These are phyloP conservation scores for Aspergillus ruber DNA, from an alignment of 2,329 filamentous ascomycete species.

Conservation along the genomic window DNA sequence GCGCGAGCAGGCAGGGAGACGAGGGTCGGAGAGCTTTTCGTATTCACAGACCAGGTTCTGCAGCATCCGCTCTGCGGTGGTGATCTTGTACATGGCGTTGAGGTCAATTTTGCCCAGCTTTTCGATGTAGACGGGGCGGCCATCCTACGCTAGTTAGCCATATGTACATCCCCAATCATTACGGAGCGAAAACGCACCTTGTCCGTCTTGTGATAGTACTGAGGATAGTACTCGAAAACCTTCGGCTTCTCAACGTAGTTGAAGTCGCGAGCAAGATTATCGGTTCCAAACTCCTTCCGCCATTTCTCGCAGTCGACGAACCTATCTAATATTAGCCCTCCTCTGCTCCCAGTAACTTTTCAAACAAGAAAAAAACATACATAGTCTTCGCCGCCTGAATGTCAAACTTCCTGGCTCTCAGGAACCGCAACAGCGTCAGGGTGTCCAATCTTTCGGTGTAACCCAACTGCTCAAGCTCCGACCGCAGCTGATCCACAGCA, in stretches of 20 bases:
- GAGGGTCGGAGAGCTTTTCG: slow-evolving; percentile 88
- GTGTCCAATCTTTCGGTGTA: slow-evolving; percentile 84
- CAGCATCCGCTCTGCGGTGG: slow-evolving; percentile 85
- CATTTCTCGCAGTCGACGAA: slow-evolving; percentile 86
- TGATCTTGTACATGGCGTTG: slow-evolving; percentile 85
- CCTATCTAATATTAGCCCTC: slow-evolving; percentile 47
- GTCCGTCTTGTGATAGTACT: slow-evolving; percentile 89
- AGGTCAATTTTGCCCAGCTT: slow-evolving; percentile 91
- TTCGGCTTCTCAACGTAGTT: slow-evolving; percentile 79
- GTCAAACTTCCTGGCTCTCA: slow-evolving; percentile 93
- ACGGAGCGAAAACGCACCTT: slow-evolving; percentile 35
- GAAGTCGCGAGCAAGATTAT: slow-evolving; percentile 73
- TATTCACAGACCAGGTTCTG: slow-evolving; percentile 96
- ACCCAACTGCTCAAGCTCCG: slow-evolving; percentile 76
- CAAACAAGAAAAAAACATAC: slow-evolving; percentile 47
- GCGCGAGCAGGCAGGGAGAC: slow-evolving; percentile 89
- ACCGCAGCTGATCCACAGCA: slow-evolving; percentile 76
- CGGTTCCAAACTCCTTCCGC: slow-evolving; percentile 79
- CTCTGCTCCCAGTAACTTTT: no score
- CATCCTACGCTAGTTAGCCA: slow-evolving; percentile 57
- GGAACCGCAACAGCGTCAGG: slow-evolving; percentile 82
- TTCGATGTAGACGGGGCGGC: slow-evolving; percentile 95
- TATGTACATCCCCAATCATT: slow-evolving; percentile 3
- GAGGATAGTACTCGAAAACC: slow-evolving; percentile 87
- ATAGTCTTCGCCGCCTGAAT: slow-evolving; percentile 78